Percentiles rank a stretch among this genome's conserved stretches.
phyloP scores from a whole-genome alignment of 768 basidiomycete genomes.

The Hypholoma sublateritium region DNA sequence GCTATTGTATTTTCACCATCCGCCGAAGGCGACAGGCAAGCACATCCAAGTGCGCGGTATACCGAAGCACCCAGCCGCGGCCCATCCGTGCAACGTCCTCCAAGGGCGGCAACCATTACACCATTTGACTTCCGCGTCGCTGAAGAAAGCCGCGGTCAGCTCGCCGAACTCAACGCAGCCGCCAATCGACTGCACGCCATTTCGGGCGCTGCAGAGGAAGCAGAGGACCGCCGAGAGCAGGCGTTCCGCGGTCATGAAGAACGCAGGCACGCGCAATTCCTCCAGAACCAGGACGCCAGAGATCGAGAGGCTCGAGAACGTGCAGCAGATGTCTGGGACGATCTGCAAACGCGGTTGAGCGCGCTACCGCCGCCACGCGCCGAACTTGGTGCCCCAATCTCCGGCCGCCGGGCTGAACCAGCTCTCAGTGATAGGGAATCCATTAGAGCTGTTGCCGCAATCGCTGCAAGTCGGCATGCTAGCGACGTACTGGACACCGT shows the following conservation, averaged over 20 bases:
- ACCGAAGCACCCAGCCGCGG: neutral
- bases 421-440: neutral
- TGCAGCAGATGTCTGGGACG: neutral
- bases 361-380: constrained; percentile 28
- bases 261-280: constrained; percentile 30
- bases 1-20: neutral
- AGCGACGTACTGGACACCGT: neutral
- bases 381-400: neutral
- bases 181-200: constrained; percentile 50
- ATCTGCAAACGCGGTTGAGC: constrained; percentile 17
- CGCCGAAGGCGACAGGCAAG: neutral
- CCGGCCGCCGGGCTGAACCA: neutral
- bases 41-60: constrained; percentile 6
- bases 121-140: constrained; percentile 40
- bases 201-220: constrained; percentile 23
- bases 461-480: neutral
- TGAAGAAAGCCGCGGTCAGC: constrained; percentile 50
- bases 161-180: constrained; percentile 57
- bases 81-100: constrained; percentile 10
- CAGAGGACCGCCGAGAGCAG: neutral
- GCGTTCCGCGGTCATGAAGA: neutral
- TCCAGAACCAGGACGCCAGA: neutral
- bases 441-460: neutral
- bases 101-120: constrained; percentile 32
- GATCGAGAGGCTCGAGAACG: neutral